Percentiles rank a stretch among this genome's conserved stretches.
These are phyloP conservation scores for Deuterostichococcus epilithicus DNA, from an alignment of 139 green algal genomes.

Conservation along the genomic window DNA sequence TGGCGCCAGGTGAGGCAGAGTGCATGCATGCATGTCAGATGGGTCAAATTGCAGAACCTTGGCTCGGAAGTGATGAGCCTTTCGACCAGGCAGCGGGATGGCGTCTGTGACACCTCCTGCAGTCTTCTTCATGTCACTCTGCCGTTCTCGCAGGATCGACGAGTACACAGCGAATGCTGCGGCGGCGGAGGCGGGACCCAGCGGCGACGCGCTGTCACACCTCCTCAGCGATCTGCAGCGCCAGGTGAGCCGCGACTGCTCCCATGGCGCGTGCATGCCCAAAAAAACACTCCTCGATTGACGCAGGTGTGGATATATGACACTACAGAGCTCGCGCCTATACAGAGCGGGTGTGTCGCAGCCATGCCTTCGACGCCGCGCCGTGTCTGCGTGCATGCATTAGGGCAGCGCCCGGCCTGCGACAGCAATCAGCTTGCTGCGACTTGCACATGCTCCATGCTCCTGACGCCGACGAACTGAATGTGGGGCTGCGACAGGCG, in stretches of 20 bases:
- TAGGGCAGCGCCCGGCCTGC: too few species aligned
- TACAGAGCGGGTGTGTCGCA: too few species aligned
- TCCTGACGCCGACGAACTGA: too few species aligned
- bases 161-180: constrained; percentile 2
- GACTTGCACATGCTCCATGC: too few species aligned
- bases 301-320: too few species aligned
- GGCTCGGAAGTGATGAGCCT: background rate
- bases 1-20: background rate
- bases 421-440: too few species aligned
- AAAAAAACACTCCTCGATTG: too few species aligned
- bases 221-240: constrained; percentile 66
- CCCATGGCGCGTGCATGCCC: too few species aligned
- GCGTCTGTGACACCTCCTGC: background rate
- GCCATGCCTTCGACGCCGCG: too few species aligned
- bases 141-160: background rate
- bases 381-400: too few species aligned
- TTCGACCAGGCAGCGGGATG: background rate
- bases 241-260: too few species aligned
- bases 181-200: constrained; percentile 13
- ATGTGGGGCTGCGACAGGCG: background rate
- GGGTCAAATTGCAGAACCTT: background rate
- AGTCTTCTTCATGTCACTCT: background rate
- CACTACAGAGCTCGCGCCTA: too few species aligned
- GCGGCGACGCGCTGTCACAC: constrained; percentile 49
- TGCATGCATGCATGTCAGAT: background rate